A percentile compares a stretch with the other conserved stretches of the same genome.
These are phyloP conservation scores for Ogataea philodendri DNA, from an alignment of 805 yeast species.

Conservation along the genomic window DNA sequence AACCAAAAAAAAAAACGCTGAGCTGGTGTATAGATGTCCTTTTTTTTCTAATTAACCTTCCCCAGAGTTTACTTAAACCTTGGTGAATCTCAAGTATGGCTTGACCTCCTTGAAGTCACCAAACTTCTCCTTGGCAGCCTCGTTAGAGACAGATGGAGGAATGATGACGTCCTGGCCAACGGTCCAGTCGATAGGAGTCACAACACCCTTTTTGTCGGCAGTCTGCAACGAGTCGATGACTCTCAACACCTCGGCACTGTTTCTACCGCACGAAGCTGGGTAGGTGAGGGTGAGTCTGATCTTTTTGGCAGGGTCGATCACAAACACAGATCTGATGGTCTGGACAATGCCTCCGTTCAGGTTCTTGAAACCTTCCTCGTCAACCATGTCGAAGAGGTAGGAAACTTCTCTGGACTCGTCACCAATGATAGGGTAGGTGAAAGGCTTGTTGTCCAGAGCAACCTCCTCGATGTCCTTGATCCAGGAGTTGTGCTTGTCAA, in stretches of 20 bases:
- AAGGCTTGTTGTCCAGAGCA: conserved; percentile 62
- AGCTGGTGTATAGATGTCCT: conserved; percentile 5
- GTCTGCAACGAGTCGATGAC: conserved; percentile 85
- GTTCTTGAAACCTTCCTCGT: conserved; percentile 77
- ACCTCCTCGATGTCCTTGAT: conserved; percentile 87
- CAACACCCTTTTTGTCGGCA: conserved; percentile 79
- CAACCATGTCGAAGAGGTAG: conserved; percentile 81
- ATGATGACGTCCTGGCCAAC: conserved; percentile 89
- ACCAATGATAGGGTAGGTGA: conserved; percentile 88
- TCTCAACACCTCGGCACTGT: conserved; percentile 88
- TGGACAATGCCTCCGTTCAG: conserved; percentile 70
- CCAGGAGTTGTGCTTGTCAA: conserved; percentile 82
- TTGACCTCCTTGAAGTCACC: conserved; percentile 83
- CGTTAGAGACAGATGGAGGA: conserved; percentile 81
- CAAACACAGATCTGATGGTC: conserved; percentile 89
- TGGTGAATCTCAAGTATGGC: conserved; percentile 83
- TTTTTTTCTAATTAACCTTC: conserved; percentile 1
- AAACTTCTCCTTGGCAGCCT: conserved; percentile 75
- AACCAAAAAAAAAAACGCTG: conserved; percentile 2
- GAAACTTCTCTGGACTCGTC: conserved; percentile 85
- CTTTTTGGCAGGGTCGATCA: conserved; percentile 88
- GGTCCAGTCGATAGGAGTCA: conserved; percentile 90
- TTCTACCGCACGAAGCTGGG: conserved; percentile 95
- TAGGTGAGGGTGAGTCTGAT: conserved; percentile 82
- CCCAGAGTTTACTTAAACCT: conserved; percentile 22